Base-by-base conservation (phyloP, 768 basidiomycete genomes). In the Boletus subparvulus region DNA sequence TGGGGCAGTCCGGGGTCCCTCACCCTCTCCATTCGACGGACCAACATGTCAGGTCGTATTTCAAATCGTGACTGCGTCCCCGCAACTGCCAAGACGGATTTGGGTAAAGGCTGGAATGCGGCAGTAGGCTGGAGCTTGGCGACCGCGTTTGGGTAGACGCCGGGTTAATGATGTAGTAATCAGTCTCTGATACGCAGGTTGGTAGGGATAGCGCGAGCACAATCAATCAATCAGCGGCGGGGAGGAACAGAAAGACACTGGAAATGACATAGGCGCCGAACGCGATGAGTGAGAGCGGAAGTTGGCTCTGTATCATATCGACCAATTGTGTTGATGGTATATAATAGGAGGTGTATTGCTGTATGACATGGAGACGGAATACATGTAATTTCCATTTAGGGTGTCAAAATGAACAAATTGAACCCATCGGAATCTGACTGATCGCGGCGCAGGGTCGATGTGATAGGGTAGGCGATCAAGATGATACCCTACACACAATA, bases 391-490 rank as follows among this genome's bases (percentile, higher is more conserved):
- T 57, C 67, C 66, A 68, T 61, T 58, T 63, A 37, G 54, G 55
- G 64, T 35, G 54, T 16, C 32, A 46, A 32, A 57, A 65, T 53
- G 58, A 21, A 14, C 49, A 56, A 59, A 62, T 67, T 69, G 62
- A 62, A 70, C 43, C 52, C 61, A 66, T 65, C 68, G 68, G 64
- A 70, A 70, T 70, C 66, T 65, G 61, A 59, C 62, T 70, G 69
- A 70, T 70, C 64, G 39, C 11, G 36, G 47, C 48, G 53, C 67
- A 71, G 70, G 70, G 71, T 72, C 71, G 70, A 44, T 60, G 62
- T 72, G 71, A 72, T 72, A 73, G 70, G 72, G 72, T 72, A 68
- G 64, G 61, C 61, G 70, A 72, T 72, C 70, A 68, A 70, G 63
- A 63, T 72, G 67, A 64, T 68, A 63, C 61, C 69, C 62, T 59